Conservation (phyloP, 192 early-diverging fungal species). For the Glomus cerebriforme region DNA sequence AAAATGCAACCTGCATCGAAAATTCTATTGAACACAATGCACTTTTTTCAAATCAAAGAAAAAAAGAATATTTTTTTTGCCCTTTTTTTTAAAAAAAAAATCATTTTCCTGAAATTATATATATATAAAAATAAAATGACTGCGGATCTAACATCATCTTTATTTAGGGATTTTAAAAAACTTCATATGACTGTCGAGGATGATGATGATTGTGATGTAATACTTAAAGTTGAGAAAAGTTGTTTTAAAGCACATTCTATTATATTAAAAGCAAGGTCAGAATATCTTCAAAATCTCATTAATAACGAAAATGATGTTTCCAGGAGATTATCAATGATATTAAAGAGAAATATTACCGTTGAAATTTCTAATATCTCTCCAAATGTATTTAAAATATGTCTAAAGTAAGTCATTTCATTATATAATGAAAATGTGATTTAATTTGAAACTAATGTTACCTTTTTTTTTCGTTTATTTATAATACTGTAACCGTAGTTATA, state of each 20-base stretch:
- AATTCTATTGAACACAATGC: too few relatives aligned
- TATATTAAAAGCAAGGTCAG: background rate
- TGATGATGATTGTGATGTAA: conserved; percentile 10
- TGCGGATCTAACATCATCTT: background rate
- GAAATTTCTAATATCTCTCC: background rate
- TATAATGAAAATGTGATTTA: too few relatives aligned
- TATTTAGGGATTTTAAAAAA: background rate
- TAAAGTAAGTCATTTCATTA: background rate
- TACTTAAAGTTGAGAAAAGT: background rate
- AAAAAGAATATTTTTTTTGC: too few relatives aligned
- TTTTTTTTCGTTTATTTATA: too few relatives aligned
- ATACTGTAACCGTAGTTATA: too few relatives aligned
- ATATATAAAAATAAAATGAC: background rate
- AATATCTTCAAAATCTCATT: background rate
- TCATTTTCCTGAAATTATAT: too few relatives aligned
- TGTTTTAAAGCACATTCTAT: background rate
- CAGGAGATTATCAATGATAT: too few relatives aligned
- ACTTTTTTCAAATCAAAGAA: too few relatives aligned
- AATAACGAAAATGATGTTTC: too few relatives aligned
- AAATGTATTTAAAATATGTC: background rate
- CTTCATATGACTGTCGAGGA: background rate
- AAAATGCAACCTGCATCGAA: too few relatives aligned
- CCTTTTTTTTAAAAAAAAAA: too few relatives aligned
- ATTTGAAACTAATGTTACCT: background rate
- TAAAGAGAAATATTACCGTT: background rate